Evolutionary conservation across 1,284 basidiomycete species (phyloP), one percentile per base, ranked within the genome.

Genomic region (Cystobasidium pallidum): DNA sequence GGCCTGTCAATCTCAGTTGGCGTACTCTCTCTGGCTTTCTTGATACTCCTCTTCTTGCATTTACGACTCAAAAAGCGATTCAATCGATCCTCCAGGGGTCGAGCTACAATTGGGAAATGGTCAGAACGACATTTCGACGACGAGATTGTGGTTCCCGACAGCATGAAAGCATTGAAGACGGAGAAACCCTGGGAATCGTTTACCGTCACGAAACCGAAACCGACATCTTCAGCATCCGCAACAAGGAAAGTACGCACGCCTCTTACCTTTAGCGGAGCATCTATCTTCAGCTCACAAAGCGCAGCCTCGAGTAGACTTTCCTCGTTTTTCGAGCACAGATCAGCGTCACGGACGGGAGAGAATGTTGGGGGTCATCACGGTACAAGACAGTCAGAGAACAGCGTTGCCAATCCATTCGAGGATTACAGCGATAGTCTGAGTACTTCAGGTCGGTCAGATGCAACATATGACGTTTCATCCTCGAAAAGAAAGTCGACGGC

Each of bases 41-140:
- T 57, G 19, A 32, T 57, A 19, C 32, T 57, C 6, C 54, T 57
- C 30, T 57, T 34, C 54, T 19, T 57, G 17, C 54, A 57, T 34
- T 19, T 57, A 34, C 28, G 28, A 13, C 54, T 57, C 10, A 57
- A 4, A 19, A 57, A 21, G 26, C 30, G 54, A 8, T 32, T 57
- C 10, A 57, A 34, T 28, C 30, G 54, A 34, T 2, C 32, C 26
- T 3, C 34, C 15, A 57, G 32, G 21, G 32, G 54, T 17, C 54
- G 36, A 34, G 54, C 54, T 32, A 57, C 54, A 13, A 21, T 57
- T 34, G 54, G 54, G 10, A 57, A 57, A 36, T 57, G 54, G 54
- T 34, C 54, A 57, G 19, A 57, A 17, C 30, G 30, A 34, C 54
- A 36, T n/a, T 36, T 34, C 36, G 36, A 39, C 7, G 6, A 39